Conservation (phyloP, 2,329 filamentous ascomycete genomes). For the Ascochyta fabae region DNA sequence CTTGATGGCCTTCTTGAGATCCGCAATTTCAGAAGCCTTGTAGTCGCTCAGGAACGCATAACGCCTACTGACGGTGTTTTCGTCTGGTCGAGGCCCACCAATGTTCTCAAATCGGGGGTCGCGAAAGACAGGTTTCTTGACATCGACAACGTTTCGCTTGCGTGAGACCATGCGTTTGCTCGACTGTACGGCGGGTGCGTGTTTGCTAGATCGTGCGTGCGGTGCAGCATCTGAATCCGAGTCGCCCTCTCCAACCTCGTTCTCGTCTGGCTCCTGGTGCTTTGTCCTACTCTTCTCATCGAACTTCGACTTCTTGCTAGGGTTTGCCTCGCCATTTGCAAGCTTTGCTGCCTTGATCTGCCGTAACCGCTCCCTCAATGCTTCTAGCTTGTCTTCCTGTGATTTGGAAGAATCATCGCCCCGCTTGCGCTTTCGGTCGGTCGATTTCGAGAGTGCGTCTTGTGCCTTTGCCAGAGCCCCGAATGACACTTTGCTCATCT, state of each 20-base stretch:
- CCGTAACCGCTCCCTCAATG: slow-evolving; percentile 52
- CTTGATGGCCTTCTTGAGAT: slow-evolving; percentile 72
- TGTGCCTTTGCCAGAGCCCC: slow-evolving; percentile 89
- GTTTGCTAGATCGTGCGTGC: slow-evolving; percentile 72
- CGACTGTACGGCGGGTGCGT: slow-evolving; percentile 83
- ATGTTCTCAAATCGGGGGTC: slow-evolving; percentile 89
- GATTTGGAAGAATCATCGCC: slow-evolving; percentile 47
- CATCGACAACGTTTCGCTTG: slow-evolving; percentile 72
- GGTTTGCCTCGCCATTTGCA: slow-evolving; percentile 27
- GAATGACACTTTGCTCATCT: slow-evolving; percentile 75
- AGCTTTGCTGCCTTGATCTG: slow-evolving; percentile 53
- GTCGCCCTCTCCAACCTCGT: slow-evolving; percentile 41
- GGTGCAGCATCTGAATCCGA: slow-evolving; percentile 45
- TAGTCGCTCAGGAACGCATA: slow-evolving; percentile 92
- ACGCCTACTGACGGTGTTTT: slow-evolving; percentile 68
- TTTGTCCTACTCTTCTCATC: slow-evolving; percentile 10
- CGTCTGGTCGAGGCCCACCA: slow-evolving; percentile 60
- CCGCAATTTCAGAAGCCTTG: slow-evolving; percentile 79
- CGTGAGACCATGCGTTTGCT: slow-evolving; percentile 85
- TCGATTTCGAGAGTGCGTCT: slow-evolving; percentile 62
- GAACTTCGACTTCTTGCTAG: slow-evolving; percentile 25
- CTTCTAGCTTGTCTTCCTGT: slow-evolving; percentile 56
- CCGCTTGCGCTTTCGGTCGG: slow-evolving; percentile 52
- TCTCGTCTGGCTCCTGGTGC: slow-evolving; percentile 32
- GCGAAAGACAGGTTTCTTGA: slow-evolving; percentile 66